phyloP scores from a whole-genome alignment of 176 grass and related monocot species.

The Eragrostis curvula region DNA sequence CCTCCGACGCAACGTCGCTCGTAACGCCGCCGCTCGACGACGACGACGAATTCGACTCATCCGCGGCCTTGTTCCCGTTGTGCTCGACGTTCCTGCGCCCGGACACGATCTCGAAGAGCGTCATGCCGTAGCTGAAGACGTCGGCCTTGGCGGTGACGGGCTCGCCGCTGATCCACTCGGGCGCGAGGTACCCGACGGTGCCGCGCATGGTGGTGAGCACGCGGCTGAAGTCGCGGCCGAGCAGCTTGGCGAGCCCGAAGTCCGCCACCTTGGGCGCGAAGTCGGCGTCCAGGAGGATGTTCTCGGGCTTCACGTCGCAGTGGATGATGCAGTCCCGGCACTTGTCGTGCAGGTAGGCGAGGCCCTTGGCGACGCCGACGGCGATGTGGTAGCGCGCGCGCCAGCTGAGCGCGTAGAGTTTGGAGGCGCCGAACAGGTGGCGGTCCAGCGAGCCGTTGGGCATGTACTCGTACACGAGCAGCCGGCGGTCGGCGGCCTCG shows the following conservation, averaged over 20 bases:
- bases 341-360: slow-evolving; percentile 55
- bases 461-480: slow-evolving; percentile 57
- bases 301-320: slow-evolving; percentile 47
- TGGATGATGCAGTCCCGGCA: slow-evolving; percentile 56
- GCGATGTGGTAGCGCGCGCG: slow-evolving; percentile 33
- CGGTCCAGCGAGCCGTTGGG: slow-evolving; percentile 37
- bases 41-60: background rate
- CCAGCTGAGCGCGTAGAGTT: slow-evolving; percentile 34
- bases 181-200: slow-evolving; percentile 14
- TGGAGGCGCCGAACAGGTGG: slow-evolving; percentile 30
- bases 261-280: background rate
- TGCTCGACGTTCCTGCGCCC: slow-evolving; percentile 24
- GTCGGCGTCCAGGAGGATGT: slow-evolving; percentile 24
- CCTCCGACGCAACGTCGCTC: too few species aligned
- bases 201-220: background rate
- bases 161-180: slow-evolving; percentile 9
- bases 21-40: background rate
- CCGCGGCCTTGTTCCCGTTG: background rate
- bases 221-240: background rate
- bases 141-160: background rate
- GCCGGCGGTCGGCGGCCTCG: slow-evolving; percentile 28
- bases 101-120: background rate
- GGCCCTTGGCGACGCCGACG: slow-evolving; percentile 45
- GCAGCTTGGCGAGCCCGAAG: background rate
- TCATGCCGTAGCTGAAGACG: slow-evolving; percentile 16